Conservation (phyloP, 176 grass and related monocot species). For the Oryza longistaminata region DNA sequence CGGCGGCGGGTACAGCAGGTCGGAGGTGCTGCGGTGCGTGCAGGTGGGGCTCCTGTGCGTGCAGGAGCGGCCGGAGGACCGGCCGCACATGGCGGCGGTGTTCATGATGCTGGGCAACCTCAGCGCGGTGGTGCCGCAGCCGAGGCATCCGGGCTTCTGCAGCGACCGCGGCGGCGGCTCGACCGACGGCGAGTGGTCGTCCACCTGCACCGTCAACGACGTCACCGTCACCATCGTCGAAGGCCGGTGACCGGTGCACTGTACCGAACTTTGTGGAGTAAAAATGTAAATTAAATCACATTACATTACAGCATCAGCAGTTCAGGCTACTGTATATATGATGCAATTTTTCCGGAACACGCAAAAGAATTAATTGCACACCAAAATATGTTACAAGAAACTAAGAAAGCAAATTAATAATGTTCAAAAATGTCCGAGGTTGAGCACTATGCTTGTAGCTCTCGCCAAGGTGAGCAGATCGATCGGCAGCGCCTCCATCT, state of each 20-base stretch:
- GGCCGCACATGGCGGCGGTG: slow-evolving; percentile 65
- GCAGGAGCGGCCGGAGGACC: slow-evolving; percentile 66
- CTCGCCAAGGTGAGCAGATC: too few relatives aligned
- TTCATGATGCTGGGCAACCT: slow-evolving; percentile 69
- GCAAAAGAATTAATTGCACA: too few relatives aligned
- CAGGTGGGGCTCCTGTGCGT: slow-evolving; percentile 79
- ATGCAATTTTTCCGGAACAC: too few relatives aligned
- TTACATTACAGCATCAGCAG: too few relatives aligned
- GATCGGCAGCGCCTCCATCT: too few relatives aligned
- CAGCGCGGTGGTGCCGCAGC: slow-evolving; percentile 40
- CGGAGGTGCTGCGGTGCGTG: slow-evolving; percentile 63
- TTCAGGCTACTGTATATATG: too few relatives aligned
- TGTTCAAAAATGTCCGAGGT: too few relatives aligned
- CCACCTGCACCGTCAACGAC: slow-evolving; percentile 51
- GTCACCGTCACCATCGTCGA: slow-evolving; percentile 63
- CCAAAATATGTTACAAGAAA: too few relatives aligned
- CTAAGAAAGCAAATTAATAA: too few relatives aligned
- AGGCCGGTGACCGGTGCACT: slow-evolving; percentile 37
- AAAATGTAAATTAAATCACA: too few relatives aligned
- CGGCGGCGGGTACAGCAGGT: slow-evolving; percentile 17
- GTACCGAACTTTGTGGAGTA: too few relatives aligned
- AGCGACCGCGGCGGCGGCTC: slow-evolving; percentile 17
- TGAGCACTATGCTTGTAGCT: too few relatives aligned
- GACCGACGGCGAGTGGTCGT: slow-evolving; percentile 49
- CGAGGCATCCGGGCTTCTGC: slow-evolving; percentile 63